A percentile compares a stretch with the other conserved stretches of the same genome.
Conservation (phyloP, 2,329 filamentous ascomycete species). For the Fusarium sp. region DNA sequence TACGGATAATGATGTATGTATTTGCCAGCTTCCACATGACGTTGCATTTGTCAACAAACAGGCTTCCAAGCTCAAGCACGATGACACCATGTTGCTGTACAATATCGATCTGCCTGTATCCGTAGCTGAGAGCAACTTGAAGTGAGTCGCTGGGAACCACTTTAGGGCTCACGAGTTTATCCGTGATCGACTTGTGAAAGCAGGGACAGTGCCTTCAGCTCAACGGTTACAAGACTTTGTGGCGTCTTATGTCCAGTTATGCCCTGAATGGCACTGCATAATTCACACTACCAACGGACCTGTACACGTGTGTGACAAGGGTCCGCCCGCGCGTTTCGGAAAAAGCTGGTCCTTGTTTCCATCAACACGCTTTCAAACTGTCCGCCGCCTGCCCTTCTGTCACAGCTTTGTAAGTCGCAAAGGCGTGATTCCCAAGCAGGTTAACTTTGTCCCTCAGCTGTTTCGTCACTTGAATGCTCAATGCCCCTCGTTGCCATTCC, state of each 20-base stretch:
- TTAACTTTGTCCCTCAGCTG: conserved; percentile 13
- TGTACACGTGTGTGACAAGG: conserved; percentile 43
- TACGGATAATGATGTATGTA: neutral
- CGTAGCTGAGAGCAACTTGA: neutral
- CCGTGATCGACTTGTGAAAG: conserved; percentile 21
- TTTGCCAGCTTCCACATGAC: neutral
- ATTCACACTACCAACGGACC: conserved; percentile 22
- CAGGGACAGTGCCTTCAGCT: conserved; percentile 11
- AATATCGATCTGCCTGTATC: neutral
- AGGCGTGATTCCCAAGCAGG: conserved; percentile 6
- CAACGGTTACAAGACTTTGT: conserved; percentile 10
- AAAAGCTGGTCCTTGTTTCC: conserved; percentile 29
- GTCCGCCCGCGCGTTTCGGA: conserved; percentile 35
- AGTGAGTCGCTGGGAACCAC: conserved; percentile 8
- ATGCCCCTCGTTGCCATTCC: conserved; percentile 21
- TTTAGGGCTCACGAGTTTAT: conserved; percentile 11
- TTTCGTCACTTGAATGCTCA: conserved; percentile 31
- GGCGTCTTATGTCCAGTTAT: conserved; percentile 36
- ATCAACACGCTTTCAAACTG: conserved; percentile 19
- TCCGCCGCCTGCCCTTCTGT: neutral
- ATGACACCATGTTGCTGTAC: conserved; percentile 13
- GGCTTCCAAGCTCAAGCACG: conserved; percentile 16
- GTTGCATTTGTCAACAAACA: conserved; percentile 14
- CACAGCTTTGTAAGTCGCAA: conserved; percentile 4
- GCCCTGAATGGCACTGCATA: conserved; percentile 33